Evolutionary conservation across 2,329 filamentous ascomycete species (phyloP), one percentile per base, ranked within the genome.

Genomic region (Aureobasidium leucospermi): DNA sequence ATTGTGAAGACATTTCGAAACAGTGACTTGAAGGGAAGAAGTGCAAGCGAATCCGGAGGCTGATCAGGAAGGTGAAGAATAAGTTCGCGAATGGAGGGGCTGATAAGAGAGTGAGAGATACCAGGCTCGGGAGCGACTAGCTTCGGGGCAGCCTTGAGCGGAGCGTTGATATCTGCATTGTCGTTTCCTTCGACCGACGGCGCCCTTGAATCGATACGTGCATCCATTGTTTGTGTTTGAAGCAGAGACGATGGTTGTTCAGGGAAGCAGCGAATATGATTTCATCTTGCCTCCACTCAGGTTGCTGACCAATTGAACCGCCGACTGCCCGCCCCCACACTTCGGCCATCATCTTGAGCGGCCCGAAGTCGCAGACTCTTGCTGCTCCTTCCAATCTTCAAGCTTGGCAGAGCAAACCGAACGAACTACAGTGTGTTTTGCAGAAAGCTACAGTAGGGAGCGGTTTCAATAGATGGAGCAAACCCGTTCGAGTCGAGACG

Each of bases 61-160:
- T 23, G 23, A 23, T 23, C 23, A 23, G 2, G 3, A 23, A 23
- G 23, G 23, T 23, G 23, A 23, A 23, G 23, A 23, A 23, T 23
- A 2, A 23, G 23, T 2, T 23, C 23, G 23, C 23, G 23, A 23
- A 23, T 23, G 23, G 23, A 41, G 36, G 10, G 13, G 19, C n/a
- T 10, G 28, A 10, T 29, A 2, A 15, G 9, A 13, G 41, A n/a
- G 19, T 38, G 16, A 13, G 43, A 64, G 69, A 58, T 75, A 83
- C 81, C 83, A 69, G 93, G 93, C 71, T 97, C 92, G 42, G 94
- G 93, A 19, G 94, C 94, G 64, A 97, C 89, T 58, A 99, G 87
- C 64, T 90, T 82, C 1, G 93, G 91, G 55, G 89, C 86, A 59
- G 83, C 79, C 73, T 91, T 91, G 60, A 92, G 79, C 7, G 89